Base-by-base conservation (phyloP, 1,284 basidiomycete genomes). In the Boletus mariae region DNA sequence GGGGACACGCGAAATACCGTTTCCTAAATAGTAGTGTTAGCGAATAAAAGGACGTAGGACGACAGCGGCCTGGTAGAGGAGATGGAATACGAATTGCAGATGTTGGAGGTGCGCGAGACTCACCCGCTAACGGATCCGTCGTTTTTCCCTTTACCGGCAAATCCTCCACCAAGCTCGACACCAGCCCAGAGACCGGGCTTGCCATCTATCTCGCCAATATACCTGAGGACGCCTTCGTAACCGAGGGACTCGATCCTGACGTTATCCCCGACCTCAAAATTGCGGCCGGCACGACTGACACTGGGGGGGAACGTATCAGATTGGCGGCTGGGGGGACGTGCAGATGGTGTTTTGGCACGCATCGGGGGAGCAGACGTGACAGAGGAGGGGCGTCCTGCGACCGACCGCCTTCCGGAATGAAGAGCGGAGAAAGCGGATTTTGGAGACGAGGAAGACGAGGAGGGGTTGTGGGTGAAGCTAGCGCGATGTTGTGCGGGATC, bases 81-180 rank as follows among this genome's bases (percentile, higher is more conserved):
- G 13, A 31, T 26, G 28, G 23, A 52, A 52, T 13, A n/a, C 4
- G 17, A 25, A 41, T 47, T 7, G 37, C 51, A 42, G 28, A 12
- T 13, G 2, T 17, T 17, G 37, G 43, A 54, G 31, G 48, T 26
- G 12, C 12, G 15, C 2, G 11, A 68, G 31, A 70, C 92, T 77
- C 66, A 96, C 94, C 91, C 92, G 59, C 80, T 81, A 3, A 97
- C 94, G 43, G 83, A 83, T 20, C 96, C 96, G 65, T 98, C 85
- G 65, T 99, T 99, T 75, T 98, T 98, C 2, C 96, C 96, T 67
- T 90, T 90, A n/a, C 96, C 94, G 13, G 78, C 71, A 65, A 92
- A 95, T 2, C 88, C 89, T 37, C 85, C 87, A 59, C 81, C 75
- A n/a, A 98, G 77, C 70, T 96, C 92, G 15, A 98, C 90, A 29